Percentiles rank a stretch among this genome's conserved stretches.
phyloP scores from a whole-genome alignment of 176 grass and related monocot species.

The Ampelocalamus luodianensis region DNA sequence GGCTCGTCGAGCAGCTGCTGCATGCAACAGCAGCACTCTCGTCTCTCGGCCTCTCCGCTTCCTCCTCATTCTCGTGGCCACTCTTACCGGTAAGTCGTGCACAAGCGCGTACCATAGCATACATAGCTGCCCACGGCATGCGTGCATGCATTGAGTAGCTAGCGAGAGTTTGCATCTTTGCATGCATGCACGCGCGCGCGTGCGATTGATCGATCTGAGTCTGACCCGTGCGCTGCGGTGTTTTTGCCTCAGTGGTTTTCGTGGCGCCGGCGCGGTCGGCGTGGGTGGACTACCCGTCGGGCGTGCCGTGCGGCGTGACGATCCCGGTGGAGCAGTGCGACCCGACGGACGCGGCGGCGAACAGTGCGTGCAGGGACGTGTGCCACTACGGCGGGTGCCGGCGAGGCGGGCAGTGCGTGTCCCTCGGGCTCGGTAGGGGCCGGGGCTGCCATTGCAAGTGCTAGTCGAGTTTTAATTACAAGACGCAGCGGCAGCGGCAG shows the following conservation, averaged over 20 bases:
- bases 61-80: slow-evolving; percentile 34
- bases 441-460: slow-evolving; percentile 61
- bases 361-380: slow-evolving; percentile 72
- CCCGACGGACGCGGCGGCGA: slow-evolving; percentile 52
- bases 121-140: background rate
- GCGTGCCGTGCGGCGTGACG: slow-evolving; percentile 56
- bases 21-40: slow-evolving; percentile 14
- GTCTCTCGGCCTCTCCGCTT: background rate
- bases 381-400: slow-evolving; percentile 76
- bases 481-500: background rate
- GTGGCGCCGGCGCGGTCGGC: slow-evolving; percentile 44
- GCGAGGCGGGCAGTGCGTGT: slow-evolving; percentile 61
- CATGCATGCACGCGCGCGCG: background rate
- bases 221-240: background rate
- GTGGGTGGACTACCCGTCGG: slow-evolving; percentile 71
- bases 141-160: background rate
- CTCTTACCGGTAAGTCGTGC: slow-evolving; percentile 23
- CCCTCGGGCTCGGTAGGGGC: slow-evolving; percentile 27
- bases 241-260: slow-evolving; percentile 20
- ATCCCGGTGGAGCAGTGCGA: slow-evolving; percentile 67
- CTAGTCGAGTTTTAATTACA: background rate
- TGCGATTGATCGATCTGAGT: background rate
- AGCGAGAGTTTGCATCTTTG: background rate
- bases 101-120: too few species aligned
- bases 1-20: slow-evolving; percentile 9